Percentiles rank a stretch among this genome's conserved stretches.
These are phyloP conservation scores for Nectriaceae sp. DNA, from an alignment of 2,329 filamentous ascomycete species.

Conservation along the genomic window DNA sequence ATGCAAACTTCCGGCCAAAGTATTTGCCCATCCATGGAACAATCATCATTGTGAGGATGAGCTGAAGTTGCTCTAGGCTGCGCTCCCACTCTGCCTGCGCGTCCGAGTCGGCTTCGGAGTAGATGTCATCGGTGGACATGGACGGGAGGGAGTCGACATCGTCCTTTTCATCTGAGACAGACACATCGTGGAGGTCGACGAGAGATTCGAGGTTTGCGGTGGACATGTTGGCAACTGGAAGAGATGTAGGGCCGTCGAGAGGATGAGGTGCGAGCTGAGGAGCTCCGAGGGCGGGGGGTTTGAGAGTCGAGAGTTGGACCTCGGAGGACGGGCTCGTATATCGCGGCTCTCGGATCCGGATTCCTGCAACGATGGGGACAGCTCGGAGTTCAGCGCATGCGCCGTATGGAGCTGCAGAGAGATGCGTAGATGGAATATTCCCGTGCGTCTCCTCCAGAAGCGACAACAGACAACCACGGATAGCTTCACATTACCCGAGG, in stretches of 20 bases:
- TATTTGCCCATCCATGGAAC: constrained; percentile 95
- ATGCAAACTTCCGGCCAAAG: constrained; percentile 90
- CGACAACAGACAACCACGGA: not conserved
- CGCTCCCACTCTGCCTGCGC: constrained; percentile 95
- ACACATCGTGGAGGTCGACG: constrained; percentile 52
- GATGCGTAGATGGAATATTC: not conserved
- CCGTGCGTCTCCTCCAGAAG: not conserved
- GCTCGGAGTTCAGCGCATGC: not conserved
- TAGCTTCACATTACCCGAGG: constrained; percentile 8
- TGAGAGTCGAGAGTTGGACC: not conserved
- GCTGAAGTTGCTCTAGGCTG: constrained; percentile 88
- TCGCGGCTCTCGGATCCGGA: not conserved
- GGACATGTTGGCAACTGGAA: constrained; percentile 22
- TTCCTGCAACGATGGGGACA: not conserved
- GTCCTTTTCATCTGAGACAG: constrained; percentile 51
- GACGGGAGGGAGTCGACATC: constrained; percentile 68
- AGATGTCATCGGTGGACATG: constrained; percentile 57
- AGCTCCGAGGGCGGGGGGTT: not conserved
- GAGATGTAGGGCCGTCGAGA: not conserved
- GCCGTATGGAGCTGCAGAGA: not conserved
- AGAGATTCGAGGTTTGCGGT: constrained; percentile 45
- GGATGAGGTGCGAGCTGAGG: not conserved
- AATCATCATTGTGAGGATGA: constrained; percentile 90
- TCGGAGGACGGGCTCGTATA: not conserved
- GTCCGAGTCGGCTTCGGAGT: constrained; percentile 69